A percentile compares a stretch with the other conserved stretches of the same genome.
These are phyloP conservation scores for Metschnikowia amazonensis DNA, from an alignment of 805 yeast genomes.

Conservation along the genomic window DNA sequence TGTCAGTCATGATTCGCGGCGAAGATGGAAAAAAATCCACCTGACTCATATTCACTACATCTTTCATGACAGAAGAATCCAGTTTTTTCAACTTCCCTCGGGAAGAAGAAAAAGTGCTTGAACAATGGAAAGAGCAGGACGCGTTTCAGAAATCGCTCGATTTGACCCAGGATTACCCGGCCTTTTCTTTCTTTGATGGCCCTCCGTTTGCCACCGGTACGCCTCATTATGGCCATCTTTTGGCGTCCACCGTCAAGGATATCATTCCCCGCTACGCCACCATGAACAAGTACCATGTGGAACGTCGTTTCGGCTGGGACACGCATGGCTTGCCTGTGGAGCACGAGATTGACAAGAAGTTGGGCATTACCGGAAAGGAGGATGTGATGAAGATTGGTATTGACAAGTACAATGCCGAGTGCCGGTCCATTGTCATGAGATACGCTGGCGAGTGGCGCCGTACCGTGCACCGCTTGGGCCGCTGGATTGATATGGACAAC, in stretches of 20 bases:
- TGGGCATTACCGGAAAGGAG: slow-evolving; percentile 87
- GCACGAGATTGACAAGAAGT: slow-evolving; percentile 96
- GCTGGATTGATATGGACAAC: slow-evolving; percentile 99
- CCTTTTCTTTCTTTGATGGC: slow-evolving; percentile 94
- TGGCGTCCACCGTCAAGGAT: slow-evolving; percentile 96
- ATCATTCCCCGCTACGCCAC: slow-evolving; percentile 96
- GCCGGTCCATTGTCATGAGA: slow-evolving; percentile 96
- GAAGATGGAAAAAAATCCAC: background rate
- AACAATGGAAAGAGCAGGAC: slow-evolving; percentile 83
- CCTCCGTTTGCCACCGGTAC: slow-evolving; percentile 99
- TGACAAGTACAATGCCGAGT: slow-evolving; percentile 88
- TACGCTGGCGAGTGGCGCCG: slow-evolving; percentile 93
- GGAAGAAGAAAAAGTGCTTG: slow-evolving; percentile 81
- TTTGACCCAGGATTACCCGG: slow-evolving; percentile 78
- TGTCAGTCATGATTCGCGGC: background rate
- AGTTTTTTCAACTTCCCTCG: slow-evolving; percentile 67
- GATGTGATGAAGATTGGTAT: slow-evolving; percentile 95
- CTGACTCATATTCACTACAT: background rate
- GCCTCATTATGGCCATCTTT: slow-evolving; percentile 97
- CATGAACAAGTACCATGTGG: slow-evolving; percentile 95
- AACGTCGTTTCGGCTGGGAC: slow-evolving; percentile 99
- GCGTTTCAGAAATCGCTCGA: slow-evolving; percentile 90
- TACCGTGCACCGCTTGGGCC: slow-evolving; percentile 90
- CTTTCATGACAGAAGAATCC: slow-evolving; percentile 18
- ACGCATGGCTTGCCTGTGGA: slow-evolving; percentile 99